Conservation (phyloP, 345 rosid genomes). For the Brassica juncea region DNA sequence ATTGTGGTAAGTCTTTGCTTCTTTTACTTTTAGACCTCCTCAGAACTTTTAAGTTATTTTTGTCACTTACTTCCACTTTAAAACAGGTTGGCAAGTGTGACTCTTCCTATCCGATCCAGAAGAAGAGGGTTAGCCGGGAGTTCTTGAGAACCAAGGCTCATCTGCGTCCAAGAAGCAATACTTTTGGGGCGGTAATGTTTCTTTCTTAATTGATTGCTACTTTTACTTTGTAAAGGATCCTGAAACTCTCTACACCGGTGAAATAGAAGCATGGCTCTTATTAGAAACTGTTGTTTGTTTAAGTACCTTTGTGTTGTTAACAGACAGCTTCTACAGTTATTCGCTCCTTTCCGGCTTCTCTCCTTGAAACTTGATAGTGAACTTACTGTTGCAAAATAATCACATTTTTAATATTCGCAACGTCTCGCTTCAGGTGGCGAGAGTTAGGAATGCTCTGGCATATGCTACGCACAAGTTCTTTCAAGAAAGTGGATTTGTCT, state of each 20-base stretch:
- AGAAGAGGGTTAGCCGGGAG: conserved; percentile 91
- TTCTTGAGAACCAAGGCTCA: conserved; percentile 96
- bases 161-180: conserved; percentile 95
- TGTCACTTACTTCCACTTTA: not conserved
- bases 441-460: conserved; percentile 93
- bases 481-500: conserved; percentile 91
- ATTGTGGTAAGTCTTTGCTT: conserved; percentile 55
- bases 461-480: conserved; percentile 94
- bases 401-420: not conserved
- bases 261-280: not conserved
- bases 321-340: not conserved
- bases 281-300: not conserved
- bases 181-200: conserved; percentile 79
- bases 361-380: not conserved
- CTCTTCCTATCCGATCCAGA: conserved; percentile 89
- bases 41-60: not conserved
- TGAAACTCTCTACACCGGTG: not conserved
- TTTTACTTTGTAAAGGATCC: not conserved
- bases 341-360: not conserved
- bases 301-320: not conserved
- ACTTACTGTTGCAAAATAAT: not conserved
- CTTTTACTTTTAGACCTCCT: not conserved
- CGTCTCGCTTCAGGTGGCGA: conserved; percentile 64
- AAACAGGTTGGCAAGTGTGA: conserved; percentile 86
- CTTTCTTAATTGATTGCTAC: not conserved